Base-by-base conservation (phyloP, 257 asterid species). In the Thymus mandschuricus region DNA sequence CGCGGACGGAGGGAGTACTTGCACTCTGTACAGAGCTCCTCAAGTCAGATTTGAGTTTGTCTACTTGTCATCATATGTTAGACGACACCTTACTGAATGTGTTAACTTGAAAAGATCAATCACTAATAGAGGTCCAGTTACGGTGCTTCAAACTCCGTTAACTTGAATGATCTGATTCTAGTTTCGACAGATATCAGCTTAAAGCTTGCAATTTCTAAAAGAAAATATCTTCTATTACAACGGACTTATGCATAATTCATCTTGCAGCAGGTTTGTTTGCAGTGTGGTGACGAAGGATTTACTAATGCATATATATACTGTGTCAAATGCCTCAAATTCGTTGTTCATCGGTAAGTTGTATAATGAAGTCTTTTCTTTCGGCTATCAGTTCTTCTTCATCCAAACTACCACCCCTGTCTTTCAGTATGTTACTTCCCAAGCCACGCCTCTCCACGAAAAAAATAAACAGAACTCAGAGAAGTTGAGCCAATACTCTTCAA, bases 331-430 rank as follows among this genome's bases (percentile, higher is more conserved):
- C 35, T 33, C 3, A 33, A 33, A 1, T 33, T 33, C 3, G 35
- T 33, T 33, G 35, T 33, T 1, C 35, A 33, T 3, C 87, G 95
- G 96, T 89, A 64, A 62, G 84, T 71, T 68, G 59, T 54, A 9
- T 29, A 13, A 11, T 68, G 41, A 3, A 46, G 57, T 27, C 6
- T 46, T 43, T 64, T 13, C 29, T 28, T 21, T 46, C 11, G 3
- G 21, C 30, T 21, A 11, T 6, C 4, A 28, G 8, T 64, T 30
- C 55, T 27, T 21, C 31, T 8, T 28, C 61, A 35, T 35, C 40
- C 40, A 35, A 35, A 35, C 40, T 35, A 4, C 5, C 40, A 35
- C 40, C 40, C 40, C 40, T 35, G 40, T 35, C 40, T 3, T 35
- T 35, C 5, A 21, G 21, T 21, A 21, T 21, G 21, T 21, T 21